phyloP scores from a whole-genome alignment of 345 rosid genomes.

The Clausena lansium region DNA sequence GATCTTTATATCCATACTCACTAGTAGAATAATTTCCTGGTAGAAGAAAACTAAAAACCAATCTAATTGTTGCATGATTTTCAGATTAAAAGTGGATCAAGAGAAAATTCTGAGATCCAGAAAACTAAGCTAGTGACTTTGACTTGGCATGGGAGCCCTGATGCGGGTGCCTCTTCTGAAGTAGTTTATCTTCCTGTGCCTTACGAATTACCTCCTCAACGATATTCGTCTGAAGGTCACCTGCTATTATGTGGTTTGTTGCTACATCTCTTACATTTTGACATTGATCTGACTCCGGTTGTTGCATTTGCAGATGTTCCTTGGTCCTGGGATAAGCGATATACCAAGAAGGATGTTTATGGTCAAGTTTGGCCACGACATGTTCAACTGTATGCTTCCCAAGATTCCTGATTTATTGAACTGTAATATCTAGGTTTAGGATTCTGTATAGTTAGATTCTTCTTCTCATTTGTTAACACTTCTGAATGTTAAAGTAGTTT shows the following conservation, averaged over 20 bases:
- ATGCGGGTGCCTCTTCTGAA: slow-evolving; percentile 32
- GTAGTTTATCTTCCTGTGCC: slow-evolving; percentile 70
- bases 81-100: slow-evolving; percentile 25
- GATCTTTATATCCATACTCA: not conserved
- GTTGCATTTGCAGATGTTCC: slow-evolving; percentile 61
- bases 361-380: slow-evolving; percentile 82
- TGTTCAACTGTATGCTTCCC: slow-evolving; percentile 33
- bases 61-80: slow-evolving; percentile 1
- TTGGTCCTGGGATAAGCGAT: slow-evolving; percentile 90
- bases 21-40: not conserved
- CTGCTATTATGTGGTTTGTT: not conserved
- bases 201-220: slow-evolving; percentile 75
- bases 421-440: not conserved
- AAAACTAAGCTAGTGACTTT: slow-evolving; percentile 63
- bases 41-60: not conserved
- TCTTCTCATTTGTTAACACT: not conserved
- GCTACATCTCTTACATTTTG: not conserved
- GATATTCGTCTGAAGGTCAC: slow-evolving; percentile 69
- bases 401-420: slow-evolving; percentile 21
- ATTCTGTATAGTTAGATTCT: slow-evolving; percentile 7
- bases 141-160: slow-evolving; percentile 48
- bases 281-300: slow-evolving; percentile 3
- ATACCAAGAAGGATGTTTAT: slow-evolving; percentile 70
- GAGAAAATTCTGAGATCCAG: slow-evolving; percentile 20
- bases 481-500: not conserved